Conservation (phyloP, 2,329 filamentous ascomycete species). For the Lachnellula cervina region DNA sequence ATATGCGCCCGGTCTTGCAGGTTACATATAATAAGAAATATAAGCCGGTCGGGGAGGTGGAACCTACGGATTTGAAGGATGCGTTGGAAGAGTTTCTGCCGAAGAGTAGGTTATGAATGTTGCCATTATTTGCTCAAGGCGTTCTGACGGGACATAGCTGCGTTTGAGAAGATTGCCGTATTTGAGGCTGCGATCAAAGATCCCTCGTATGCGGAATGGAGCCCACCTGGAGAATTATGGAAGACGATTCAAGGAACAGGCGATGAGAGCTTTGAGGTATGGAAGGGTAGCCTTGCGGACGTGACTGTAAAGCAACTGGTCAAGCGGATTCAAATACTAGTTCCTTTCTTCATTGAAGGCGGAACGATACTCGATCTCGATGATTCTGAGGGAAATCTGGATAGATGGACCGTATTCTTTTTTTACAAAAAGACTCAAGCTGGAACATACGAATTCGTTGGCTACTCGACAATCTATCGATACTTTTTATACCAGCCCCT, state of each 20-base stretch:
- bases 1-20: slow-evolving; percentile 73
- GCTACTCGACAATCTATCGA: slow-evolving; percentile 86
- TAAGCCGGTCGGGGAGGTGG: slow-evolving; percentile 59
- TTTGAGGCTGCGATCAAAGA: slow-evolving; percentile 55
- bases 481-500: slow-evolving; percentile 63
- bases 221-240: slow-evolving; percentile 71
- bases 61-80: slow-evolving; percentile 63
- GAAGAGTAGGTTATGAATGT: slow-evolving; percentile 46
- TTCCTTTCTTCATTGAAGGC: slow-evolving; percentile 87
- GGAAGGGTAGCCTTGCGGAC: slow-evolving; percentile 72
- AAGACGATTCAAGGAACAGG: slow-evolving; percentile 50
- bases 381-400: slow-evolving; percentile 64
- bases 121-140: not conserved
- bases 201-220: slow-evolving; percentile 44
- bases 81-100: slow-evolving; percentile 57
- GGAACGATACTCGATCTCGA: slow-evolving; percentile 71
- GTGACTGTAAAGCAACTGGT: slow-evolving; percentile 65
- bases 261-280: slow-evolving; percentile 73
- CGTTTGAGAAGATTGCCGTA: slow-evolving; percentile 57
- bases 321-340: slow-evolving; percentile 75
- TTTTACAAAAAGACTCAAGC: slow-evolving; percentile 64
- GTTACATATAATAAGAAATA: slow-evolving; percentile 70
- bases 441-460: slow-evolving; percentile 72
- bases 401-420: slow-evolving; percentile 90
- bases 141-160: slow-evolving; percentile 43